phyloP scores from a whole-genome alignment of 1,139 yeast genomes.

The Kluyveromyces marxianus region DNA sequence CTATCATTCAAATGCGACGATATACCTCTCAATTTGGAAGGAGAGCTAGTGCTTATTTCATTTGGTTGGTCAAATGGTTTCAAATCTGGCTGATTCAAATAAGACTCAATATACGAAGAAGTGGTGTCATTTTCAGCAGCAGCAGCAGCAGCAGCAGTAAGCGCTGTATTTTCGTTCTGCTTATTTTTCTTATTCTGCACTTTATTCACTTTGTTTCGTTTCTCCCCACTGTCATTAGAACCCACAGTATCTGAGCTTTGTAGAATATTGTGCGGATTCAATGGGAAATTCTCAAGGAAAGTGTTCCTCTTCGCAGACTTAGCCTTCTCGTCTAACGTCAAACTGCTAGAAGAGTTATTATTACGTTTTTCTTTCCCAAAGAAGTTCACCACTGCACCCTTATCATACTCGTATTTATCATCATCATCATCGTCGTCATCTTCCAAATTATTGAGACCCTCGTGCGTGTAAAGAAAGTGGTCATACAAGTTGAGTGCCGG shows the following conservation, averaged over 20 bases:
- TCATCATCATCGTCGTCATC: slow-evolving; percentile 22
- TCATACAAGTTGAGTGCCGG: slow-evolving; percentile 22
- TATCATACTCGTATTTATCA: slow-evolving; percentile 13
- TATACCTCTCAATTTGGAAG: background rate
- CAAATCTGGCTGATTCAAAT: slow-evolving; percentile 26
- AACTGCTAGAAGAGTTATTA: slow-evolving; percentile 1
- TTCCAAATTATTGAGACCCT: slow-evolving; percentile 29
- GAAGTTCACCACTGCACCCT: slow-evolving; percentile 6
- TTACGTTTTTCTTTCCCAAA: slow-evolving; percentile 3
- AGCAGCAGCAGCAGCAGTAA: no score
- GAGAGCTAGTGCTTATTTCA: slow-evolving; percentile 6
- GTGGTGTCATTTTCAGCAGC: slow-evolving; percentile 3
- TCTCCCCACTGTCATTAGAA: slow-evolving; percentile 2
- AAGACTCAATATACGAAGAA: slow-evolving; percentile 27
- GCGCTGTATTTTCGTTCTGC: slow-evolving; percentile 7
- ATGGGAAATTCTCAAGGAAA: slow-evolving; percentile 8
- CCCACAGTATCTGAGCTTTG: slow-evolving; percentile 4
- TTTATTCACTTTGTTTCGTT: background rate
- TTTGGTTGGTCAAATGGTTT: slow-evolving; percentile 11
- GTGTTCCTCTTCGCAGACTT: slow-evolving; percentile 8
- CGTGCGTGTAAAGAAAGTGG: slow-evolving; percentile 26
- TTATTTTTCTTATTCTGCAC: background rate
- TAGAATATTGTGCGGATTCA: slow-evolving; percentile 9
- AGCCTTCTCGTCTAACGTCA: slow-evolving; percentile 2
- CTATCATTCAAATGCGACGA: background rate